Conservation (phyloP, 2,329 filamentous ascomycete genomes). For the Mycosphaerella arachidis region DNA sequence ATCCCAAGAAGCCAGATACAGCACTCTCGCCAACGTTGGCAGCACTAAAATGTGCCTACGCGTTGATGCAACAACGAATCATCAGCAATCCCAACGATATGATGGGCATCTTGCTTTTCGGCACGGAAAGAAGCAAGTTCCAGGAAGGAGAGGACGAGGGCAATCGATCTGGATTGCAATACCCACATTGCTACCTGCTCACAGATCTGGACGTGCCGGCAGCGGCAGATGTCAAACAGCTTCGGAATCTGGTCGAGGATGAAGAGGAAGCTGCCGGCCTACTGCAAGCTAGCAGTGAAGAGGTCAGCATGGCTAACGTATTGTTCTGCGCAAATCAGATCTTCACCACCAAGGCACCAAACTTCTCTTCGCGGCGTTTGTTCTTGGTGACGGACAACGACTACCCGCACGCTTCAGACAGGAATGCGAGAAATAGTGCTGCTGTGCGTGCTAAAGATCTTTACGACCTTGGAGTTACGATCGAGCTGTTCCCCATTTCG, state of each 20-base stretch:
- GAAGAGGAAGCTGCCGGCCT: conserved; percentile 67
- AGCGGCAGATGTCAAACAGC: conserved; percentile 75
- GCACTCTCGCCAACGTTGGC: conserved; percentile 71
- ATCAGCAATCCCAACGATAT: conserved; percentile 95
- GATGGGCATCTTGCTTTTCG: conserved; percentile 92
- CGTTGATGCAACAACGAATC: conserved; percentile 96
- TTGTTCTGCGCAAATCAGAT: conserved; percentile 95
- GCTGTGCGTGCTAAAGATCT: conserved; percentile 88
- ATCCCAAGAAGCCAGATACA: conserved; percentile 69
- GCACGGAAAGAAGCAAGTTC: conserved; percentile 79
- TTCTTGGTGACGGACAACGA: conserved; percentile 97
- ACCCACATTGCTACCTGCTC: conserved; percentile 89
- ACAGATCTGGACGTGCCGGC: conserved; percentile 83
- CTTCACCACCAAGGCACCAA: conserved; percentile 89
- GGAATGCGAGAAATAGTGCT: conserved; percentile 67
- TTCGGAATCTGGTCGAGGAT: conserved; percentile 73
- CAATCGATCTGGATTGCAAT: conserved; percentile 55
- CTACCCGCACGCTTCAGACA: conserved; percentile 70
- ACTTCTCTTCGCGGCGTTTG: conserved; percentile 86
- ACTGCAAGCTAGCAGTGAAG: conserved; percentile 63
- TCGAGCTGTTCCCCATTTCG: conserved; percentile 90
- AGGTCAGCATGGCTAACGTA: conserved; percentile 78
- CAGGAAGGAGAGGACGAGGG: conserved; percentile 59
- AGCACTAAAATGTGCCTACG: conserved; percentile 88
- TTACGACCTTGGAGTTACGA: conserved; percentile 85